Evolutionary conservation across 495 filamentous ascomycete species (phyloP).

Genomic region (Lophium mytilinum): DNA sequence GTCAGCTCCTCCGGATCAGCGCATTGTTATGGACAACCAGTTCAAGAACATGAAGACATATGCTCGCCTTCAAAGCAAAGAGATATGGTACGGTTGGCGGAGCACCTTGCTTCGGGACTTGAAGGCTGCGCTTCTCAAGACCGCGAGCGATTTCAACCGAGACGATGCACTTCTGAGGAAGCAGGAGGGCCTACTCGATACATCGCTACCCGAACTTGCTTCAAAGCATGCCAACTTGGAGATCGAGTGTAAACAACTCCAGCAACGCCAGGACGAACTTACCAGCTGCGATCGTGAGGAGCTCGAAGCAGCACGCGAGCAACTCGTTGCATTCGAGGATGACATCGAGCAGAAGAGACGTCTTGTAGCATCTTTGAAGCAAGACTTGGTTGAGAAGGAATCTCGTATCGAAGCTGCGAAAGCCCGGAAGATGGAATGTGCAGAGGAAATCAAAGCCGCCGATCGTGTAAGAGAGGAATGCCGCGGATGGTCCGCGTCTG

Average conservation of each 20-base stretch:
- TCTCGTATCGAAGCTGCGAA: slow-evolving; percentile 48
- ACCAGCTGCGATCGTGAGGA: slow-evolving; percentile 72
- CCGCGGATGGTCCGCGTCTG: slow-evolving; percentile 75
- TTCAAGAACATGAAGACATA: slow-evolving; percentile 95
- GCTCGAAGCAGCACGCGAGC: slow-evolving; percentile 55
- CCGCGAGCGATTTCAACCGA: slow-evolving; percentile 62
- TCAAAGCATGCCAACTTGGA: slow-evolving; percentile 52
- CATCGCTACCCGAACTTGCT: slow-evolving; percentile 55
- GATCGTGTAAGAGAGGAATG: slow-evolving; percentile 80
- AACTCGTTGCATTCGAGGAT: slow-evolving; percentile 54
- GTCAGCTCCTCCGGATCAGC: slow-evolving; percentile 74
- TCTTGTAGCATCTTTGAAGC: slow-evolving; percentile 55
- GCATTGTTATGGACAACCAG: slow-evolving; percentile 83
- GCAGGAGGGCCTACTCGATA: slow-evolving; percentile 57
- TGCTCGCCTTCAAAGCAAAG: slow-evolving; percentile 79
- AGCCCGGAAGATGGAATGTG: slow-evolving; percentile 58
- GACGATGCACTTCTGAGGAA: slow-evolving; percentile 62
- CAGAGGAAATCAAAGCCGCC: slow-evolving; percentile 70
- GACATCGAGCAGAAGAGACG: slow-evolving; percentile 61
- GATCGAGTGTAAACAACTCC: slow-evolving; percentile 53
- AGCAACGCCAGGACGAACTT: slow-evolving; percentile 64
- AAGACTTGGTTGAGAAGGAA: slow-evolving; percentile 55
- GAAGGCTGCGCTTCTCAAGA: slow-evolving; percentile 66
- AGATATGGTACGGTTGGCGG: slow-evolving; percentile 97
- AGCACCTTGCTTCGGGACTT: slow-evolving; percentile 81